phyloP scores from a whole-genome alignment of 2,329 filamentous ascomycete species.

The Verticillium nonalfalfae region DNA sequence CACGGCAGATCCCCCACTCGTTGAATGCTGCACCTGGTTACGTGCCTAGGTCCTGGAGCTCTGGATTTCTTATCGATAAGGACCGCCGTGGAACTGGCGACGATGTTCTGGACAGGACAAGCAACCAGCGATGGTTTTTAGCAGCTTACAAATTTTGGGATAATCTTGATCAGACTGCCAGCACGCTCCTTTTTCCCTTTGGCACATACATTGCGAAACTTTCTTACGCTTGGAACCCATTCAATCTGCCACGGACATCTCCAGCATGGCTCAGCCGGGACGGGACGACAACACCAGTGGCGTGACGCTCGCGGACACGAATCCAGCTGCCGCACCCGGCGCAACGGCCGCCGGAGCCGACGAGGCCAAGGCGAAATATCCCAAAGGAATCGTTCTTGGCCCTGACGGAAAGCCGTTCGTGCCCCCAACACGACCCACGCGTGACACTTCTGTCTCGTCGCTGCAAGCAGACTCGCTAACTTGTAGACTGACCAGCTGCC shows the following conservation, averaged over 20 bases:
- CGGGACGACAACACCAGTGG: background rate
- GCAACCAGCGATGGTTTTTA: background rate
- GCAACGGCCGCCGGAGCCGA: background rate
- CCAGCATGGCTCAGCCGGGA: background rate
- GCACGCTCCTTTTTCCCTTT: background rate
- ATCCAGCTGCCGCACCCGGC: background rate
- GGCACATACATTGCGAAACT: background rate
- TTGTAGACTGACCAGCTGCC: constrained; percentile 47
- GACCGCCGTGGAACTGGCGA: background rate
- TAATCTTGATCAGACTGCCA: background rate
- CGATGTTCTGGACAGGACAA: background rate
- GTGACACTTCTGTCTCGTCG: background rate
- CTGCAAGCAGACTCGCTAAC: background rate
- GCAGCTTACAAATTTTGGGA: background rate
- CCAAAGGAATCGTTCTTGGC: constrained; percentile 68
- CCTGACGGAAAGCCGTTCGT: constrained; percentile 81
- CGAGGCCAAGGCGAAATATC: constrained; percentile 14
- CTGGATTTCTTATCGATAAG: background rate
- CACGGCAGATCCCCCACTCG: background rate
- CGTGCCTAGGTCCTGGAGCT: background rate
- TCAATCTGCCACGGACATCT: background rate
- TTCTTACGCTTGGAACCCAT: background rate
- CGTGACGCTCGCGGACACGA: background rate
- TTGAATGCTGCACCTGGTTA: background rate
- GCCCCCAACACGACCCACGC: background rate